Evolutionary conservation across 148 eudicot species (phyloP).

Genomic region (Drosera capensis): DNA sequence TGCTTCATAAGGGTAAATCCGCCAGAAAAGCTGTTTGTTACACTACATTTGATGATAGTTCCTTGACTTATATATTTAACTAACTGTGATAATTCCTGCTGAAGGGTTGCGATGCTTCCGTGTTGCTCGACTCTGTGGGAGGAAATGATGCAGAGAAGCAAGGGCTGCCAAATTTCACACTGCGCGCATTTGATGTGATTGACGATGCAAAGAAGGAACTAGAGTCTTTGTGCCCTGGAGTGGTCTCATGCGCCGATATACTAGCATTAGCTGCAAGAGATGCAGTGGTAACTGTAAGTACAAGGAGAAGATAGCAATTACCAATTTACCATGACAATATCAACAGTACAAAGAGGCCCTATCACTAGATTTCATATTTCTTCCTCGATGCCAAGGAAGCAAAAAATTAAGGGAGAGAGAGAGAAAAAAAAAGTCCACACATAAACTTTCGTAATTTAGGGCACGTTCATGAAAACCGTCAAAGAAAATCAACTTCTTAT

Average conservation of each 20-base stretch:
- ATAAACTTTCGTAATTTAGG: too few relatives aligned
- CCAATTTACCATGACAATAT: too few relatives aligned
- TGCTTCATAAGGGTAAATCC: conserved; percentile 90
- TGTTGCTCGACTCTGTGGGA: conserved; percentile 46
- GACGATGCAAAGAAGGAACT: neutral
- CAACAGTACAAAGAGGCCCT: too few relatives aligned
- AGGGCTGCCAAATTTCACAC: neutral
- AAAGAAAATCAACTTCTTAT: too few relatives aligned
- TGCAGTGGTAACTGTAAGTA: neutral
- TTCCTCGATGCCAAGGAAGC: too few relatives aligned
- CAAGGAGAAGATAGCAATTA: neutral
- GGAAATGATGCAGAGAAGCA: neutral
- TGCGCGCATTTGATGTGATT: neutral
- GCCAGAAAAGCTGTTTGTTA: too few relatives aligned
- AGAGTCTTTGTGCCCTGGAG: neutral
- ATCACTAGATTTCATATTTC: too few relatives aligned
- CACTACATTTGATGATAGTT: neutral
- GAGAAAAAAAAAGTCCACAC: too few relatives aligned
- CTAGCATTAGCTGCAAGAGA: neutral
- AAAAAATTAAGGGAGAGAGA: too few relatives aligned
- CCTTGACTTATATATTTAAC: neutral
- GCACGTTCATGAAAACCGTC: too few relatives aligned
- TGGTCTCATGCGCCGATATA: neutral
- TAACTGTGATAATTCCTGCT: neutral
- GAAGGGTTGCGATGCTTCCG: conserved; percentile 89